These are phyloP conservation scores for Selenicereus undatus DNA, from an alignment of 148 eudicot species.

Conservation along the genomic window DNA sequence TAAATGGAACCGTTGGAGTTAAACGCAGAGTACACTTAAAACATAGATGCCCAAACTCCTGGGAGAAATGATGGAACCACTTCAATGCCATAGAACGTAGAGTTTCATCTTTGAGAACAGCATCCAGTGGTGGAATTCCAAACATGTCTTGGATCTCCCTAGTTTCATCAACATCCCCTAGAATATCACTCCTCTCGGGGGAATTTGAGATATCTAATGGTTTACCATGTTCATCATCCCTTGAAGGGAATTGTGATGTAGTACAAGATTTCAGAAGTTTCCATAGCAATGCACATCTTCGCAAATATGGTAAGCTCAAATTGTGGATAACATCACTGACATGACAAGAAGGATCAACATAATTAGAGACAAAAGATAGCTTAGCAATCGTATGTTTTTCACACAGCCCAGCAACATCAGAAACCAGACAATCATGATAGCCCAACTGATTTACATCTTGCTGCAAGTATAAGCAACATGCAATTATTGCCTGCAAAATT, in stretches of 20 bases:
- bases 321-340: conserved; percentile 49
- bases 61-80: conserved; percentile 67
- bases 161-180: conserved; percentile 48
- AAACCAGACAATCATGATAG: conserved; percentile 42
- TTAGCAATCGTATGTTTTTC: conserved; percentile 35
- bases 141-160: conserved; percentile 62
- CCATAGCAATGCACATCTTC: conserved; percentile 91
- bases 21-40: conserved; percentile 33
- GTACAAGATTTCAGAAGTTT: conserved; percentile 54
- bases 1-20: conserved; percentile 73
- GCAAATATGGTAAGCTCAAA: conserved; percentile 72
- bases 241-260: conserved; percentile 43
- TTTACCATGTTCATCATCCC: conserved; percentile 34
- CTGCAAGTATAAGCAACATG: conserved; percentile 38
- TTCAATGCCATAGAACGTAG: conserved; percentile 42
- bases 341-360: conserved; percentile 43
- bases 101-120: conserved; percentile 45
- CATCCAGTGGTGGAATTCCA: conserved; percentile 65
- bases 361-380: conserved; percentile 52
- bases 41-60: conserved; percentile 36
- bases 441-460: conserved; percentile 35
- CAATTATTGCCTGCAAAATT: conserved; percentile 56
- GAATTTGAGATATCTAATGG: conserved; percentile 34
- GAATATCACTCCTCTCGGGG: conserved; percentile 29
- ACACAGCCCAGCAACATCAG: conserved; percentile 52